phyloP scores from a whole-genome alignment of 495 filamentous ascomycete species.

The Penicillium riverlandense region DNA sequence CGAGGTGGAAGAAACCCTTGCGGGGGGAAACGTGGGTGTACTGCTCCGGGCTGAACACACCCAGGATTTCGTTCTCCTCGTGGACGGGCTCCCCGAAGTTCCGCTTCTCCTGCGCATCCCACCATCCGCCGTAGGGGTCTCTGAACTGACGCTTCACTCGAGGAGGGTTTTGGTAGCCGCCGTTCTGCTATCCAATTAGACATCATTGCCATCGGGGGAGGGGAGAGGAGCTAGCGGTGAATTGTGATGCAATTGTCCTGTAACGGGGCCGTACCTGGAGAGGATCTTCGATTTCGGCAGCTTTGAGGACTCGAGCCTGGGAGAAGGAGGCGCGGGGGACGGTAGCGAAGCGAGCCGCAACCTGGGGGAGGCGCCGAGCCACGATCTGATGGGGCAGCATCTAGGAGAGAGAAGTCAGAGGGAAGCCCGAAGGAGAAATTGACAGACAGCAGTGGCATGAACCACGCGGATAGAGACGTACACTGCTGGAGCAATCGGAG shows the following conservation, averaged over 20 bases:
- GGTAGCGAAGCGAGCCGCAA: conserved; percentile 38
- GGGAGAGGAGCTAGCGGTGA: not conserved
- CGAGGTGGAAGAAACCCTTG: conserved; percentile 67
- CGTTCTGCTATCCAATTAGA: conserved; percentile 55
- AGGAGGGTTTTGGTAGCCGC: conserved; percentile 85
- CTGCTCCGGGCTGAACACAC: conserved; percentile 81
- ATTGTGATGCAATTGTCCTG: conserved; percentile 1
- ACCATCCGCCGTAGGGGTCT: conserved; percentile 92
- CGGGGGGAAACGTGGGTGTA: conserved; percentile 76
- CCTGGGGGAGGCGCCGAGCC: conserved; percentile 39
- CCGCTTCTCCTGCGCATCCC: conserved; percentile 93
- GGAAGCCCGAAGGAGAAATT: not conserved
- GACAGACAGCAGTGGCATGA: conserved; percentile 11
- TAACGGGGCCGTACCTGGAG: conserved; percentile 53
- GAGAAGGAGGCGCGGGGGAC: conserved; percentile 47
- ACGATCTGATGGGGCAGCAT: conserved; percentile 62
- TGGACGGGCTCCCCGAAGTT: conserved; percentile 95
- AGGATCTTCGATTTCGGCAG: conserved; percentile 66
- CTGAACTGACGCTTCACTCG: conserved; percentile 76
- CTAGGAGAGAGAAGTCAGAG: conserved; percentile 19
- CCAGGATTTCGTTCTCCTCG: conserved; percentile 93
- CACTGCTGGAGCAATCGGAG: not conserved
- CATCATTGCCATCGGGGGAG: not conserved
- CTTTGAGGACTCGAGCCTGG: conserved; percentile 42
- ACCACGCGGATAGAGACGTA: too few species aligned